Evolutionary conservation across 345 rosid genomes (phyloP), one percentile per base, ranked within the genome.

Genomic region (Sonneratia caseolaris): DNA sequence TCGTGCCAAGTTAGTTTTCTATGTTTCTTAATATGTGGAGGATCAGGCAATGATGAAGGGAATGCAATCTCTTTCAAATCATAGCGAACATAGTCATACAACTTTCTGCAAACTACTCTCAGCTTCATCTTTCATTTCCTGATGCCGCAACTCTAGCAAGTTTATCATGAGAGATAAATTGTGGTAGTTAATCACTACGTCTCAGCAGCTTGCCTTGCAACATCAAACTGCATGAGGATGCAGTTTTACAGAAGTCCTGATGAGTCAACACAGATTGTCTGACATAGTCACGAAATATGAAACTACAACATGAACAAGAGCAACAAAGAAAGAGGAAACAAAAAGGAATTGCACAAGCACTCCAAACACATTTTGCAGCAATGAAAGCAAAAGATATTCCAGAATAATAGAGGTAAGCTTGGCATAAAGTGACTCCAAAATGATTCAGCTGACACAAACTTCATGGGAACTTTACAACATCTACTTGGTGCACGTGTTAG

Each of bases 31-130:
- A 90, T 64, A 84, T 87, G 93, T 72, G 97, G 96, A 78, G 97
- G 96, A 81, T 89, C 92, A 15, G 97, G 96, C 45, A 95, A 80
- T 18, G 97, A 91, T 0, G 98, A 91, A 27, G 97, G 97, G 71
- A 94, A 94, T 1, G 94, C 92, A 43, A 92, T 95, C 81, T 92
- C 98, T 78, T 88, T 95, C 72, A 90, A 78, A 80, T 95, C 96
- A 78, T 87, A 82, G 24, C 97, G 88, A 59, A 90, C 72, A 80
- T 95, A 89, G 75, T 90, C 86, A 69, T 77, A 89, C 66, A 88
- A 78, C 71, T 95, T 90, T 66, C 86, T 75, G 57, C 81, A 82
- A 6, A 77, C 86, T 13, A 82, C 84, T 64, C 72, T 89, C 76
- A 84, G 43, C 84, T 88, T 94, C 96, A 87, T 87, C 69, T 37